Conservation (phyloP, 805 yeast genomes). For the Schwanniomyces sp. region DNA sequence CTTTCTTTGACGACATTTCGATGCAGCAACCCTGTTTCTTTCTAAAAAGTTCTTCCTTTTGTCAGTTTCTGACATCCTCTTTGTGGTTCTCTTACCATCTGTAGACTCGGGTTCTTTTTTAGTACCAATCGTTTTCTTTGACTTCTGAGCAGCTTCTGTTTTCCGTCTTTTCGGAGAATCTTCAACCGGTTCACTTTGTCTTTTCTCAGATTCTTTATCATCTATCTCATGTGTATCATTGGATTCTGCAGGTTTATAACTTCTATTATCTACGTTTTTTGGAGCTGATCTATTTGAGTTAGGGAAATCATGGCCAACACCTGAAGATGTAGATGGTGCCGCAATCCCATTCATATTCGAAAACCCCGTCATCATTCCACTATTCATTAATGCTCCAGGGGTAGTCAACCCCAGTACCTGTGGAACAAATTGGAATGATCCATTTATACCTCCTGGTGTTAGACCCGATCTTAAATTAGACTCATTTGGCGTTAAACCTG, state of each 20-base stretch:
- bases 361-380: constrained; percentile 48
- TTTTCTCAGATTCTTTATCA: constrained; percentile 1
- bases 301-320: neutral
- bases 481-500: constrained; percentile 79
- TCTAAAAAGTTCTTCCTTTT: constrained; percentile 79
- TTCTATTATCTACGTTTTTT: neutral
- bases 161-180: constrained; percentile 6
- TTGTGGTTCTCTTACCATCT: constrained; percentile 9
- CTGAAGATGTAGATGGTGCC: constrained; percentile 4
- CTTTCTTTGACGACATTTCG: constrained; percentile 92
- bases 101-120: constrained; percentile 7
- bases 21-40: constrained; percentile 91
- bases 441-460: constrained; percentile 54
- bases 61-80: constrained; percentile 18
- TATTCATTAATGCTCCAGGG: constrained; percentile 40
- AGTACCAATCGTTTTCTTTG: neutral
- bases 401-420: constrained; percentile 38
- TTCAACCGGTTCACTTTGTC: constrained; percentile 3
- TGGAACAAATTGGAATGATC: constrained; percentile 37
- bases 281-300: neutral
- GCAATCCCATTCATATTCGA: constrained; percentile 33
- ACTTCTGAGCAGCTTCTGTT: neutral
- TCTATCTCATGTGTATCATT: constrained; percentile 3
- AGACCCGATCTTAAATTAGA: constrained; percentile 68
- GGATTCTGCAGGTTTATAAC: constrained; percentile 1